Conservation (phyloP, 805 yeast genomes). For the Candida nonsorbophila region DNA sequence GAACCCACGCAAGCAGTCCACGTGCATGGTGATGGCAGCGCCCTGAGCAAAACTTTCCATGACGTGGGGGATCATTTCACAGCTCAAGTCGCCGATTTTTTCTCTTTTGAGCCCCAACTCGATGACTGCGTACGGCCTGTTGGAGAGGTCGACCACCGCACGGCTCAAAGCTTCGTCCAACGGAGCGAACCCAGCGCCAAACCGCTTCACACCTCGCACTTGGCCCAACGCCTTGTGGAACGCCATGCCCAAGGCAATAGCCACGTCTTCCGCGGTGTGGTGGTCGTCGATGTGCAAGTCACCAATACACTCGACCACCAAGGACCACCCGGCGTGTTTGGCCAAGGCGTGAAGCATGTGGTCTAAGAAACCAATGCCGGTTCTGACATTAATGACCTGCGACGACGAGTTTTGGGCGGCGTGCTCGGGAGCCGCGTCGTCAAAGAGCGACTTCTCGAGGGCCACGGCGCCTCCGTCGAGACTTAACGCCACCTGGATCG, state of each 20-base stretch:
- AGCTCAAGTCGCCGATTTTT: constrained; percentile 83
- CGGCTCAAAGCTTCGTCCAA: constrained; percentile 93
- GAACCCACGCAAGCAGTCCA: constrained; percentile 87
- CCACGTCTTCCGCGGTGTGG: constrained; percentile 94
- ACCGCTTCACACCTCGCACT: constrained; percentile 85
- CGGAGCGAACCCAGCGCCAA: constrained; percentile 92
- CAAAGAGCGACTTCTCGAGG: constrained; percentile 55
- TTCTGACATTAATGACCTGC: constrained; percentile 74
- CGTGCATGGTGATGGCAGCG: constrained; percentile 87
- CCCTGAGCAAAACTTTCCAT: constrained; percentile 90
- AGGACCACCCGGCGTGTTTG: constrained; percentile 95
- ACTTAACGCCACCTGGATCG: constrained; percentile 77
- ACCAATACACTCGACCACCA: constrained; percentile 84
- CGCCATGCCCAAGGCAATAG: constrained; percentile 85
- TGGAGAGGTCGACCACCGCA: constrained; percentile 93
- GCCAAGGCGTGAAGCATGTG: constrained; percentile 98
- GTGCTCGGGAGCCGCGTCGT: constrained; percentile 34
- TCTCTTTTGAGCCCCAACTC: constrained; percentile 90
- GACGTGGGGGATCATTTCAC: constrained; percentile 98
- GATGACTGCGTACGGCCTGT: constrained; percentile 86
- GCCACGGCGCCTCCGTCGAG: constrained; percentile 81
- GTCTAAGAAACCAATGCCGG: constrained; percentile 94
- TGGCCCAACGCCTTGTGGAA: constrained; percentile 87
- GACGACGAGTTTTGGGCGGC: constrained; percentile 67
- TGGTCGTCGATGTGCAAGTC: constrained; percentile 96